These are phyloP conservation scores for Terfezia claveryi DNA, from an alignment of 495 filamentous ascomycete species.

Conservation along the genomic window DNA sequence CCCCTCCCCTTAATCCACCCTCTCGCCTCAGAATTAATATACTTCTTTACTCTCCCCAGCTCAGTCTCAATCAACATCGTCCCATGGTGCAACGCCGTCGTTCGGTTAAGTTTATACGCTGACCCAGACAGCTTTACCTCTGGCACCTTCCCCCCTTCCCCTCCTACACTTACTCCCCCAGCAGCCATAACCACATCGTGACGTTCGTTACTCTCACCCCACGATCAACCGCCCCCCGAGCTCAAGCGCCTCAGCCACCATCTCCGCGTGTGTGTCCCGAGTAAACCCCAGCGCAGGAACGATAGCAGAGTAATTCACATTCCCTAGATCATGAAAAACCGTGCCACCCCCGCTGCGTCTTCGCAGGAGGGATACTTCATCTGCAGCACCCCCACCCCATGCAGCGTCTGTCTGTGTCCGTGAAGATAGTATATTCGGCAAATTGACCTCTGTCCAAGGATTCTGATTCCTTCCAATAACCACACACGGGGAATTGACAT, in stretches of 20 bases:
- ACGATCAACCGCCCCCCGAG: slow-evolving; percentile 25
- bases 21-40: slow-evolving; percentile 50
- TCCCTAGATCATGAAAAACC: slow-evolving; percentile 80
- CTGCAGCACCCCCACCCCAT: slow-evolving; percentile 37
- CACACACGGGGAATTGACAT: slow-evolving; percentile 64
- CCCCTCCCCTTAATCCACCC: slow-evolving; percentile 58
- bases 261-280: slow-evolving; percentile 67
- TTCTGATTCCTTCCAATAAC: slow-evolving; percentile 94
- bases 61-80: slow-evolving; percentile 61
- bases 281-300: slow-evolving; percentile 53
- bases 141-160: slow-evolving; percentile 14
- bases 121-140: slow-evolving; percentile 69
- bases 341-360: slow-evolving; percentile 74
- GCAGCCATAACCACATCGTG: slow-evolving; percentile 74
- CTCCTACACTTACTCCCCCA: slow-evolving; percentile 7
- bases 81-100: slow-evolving; percentile 68
- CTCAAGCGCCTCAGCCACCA: slow-evolving; percentile 58
- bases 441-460: slow-evolving; percentile 79
- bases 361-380: no score
- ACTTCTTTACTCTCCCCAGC: slow-evolving; percentile 38
- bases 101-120: slow-evolving; percentile 70
- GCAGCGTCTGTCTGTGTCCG: slow-evolving; percentile 22
- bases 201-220: slow-evolving; percentile 48
- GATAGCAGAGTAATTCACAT: slow-evolving; percentile 84
- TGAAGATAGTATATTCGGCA: slow-evolving; percentile 28